Evolutionary conservation across 2,329 filamentous ascomycete species (phyloP).

Genomic region (Pseudogymnoascus sp.): DNA sequence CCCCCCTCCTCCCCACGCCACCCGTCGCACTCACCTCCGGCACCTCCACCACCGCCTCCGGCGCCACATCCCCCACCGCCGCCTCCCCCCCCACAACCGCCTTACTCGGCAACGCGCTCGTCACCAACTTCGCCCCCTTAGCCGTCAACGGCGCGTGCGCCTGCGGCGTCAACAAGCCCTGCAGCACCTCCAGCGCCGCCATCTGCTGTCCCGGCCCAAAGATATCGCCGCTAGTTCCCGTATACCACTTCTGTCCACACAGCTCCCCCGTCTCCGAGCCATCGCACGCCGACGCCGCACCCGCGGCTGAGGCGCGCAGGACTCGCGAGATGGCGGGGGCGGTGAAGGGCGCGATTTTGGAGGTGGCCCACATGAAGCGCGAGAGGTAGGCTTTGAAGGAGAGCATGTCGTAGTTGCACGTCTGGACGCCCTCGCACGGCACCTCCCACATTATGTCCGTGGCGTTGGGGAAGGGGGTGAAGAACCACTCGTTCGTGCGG

Average conservation of each 20-base stretch:
- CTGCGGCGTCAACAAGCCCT: constrained; percentile 46
- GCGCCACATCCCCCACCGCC: neutral
- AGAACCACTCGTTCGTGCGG: constrained; percentile 43
- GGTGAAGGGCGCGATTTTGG: constrained; percentile 50
- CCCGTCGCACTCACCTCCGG: neutral
- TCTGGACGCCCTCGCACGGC: constrained; percentile 52
- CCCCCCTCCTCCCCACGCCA: neutral
- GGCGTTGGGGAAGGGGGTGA: constrained; percentile 43
- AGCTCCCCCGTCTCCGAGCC: constrained; percentile 45
- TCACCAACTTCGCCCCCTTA: neutral
- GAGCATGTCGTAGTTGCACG: constrained; percentile 57
- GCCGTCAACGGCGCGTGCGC: constrained; percentile 34
- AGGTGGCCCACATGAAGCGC: constrained; percentile 55
- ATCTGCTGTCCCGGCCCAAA: constrained; percentile 57
- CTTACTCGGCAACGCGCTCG: neutral
- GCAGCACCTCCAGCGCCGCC: constrained; percentile 56
- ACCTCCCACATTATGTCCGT: constrained; percentile 58
- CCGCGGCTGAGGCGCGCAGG: constrained; percentile 45
- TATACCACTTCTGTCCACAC: constrained; percentile 59
- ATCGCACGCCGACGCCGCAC: constrained; percentile 50
- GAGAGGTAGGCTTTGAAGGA: constrained; percentile 63
- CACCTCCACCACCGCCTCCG: neutral
- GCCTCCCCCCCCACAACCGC: neutral
- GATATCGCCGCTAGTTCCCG: constrained; percentile 47
- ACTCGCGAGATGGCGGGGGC: constrained; percentile 39